These are phyloP conservation scores for Nymphaea colorata DNA, from an alignment of 164 flowering plant species.

Conservation along the genomic window DNA sequence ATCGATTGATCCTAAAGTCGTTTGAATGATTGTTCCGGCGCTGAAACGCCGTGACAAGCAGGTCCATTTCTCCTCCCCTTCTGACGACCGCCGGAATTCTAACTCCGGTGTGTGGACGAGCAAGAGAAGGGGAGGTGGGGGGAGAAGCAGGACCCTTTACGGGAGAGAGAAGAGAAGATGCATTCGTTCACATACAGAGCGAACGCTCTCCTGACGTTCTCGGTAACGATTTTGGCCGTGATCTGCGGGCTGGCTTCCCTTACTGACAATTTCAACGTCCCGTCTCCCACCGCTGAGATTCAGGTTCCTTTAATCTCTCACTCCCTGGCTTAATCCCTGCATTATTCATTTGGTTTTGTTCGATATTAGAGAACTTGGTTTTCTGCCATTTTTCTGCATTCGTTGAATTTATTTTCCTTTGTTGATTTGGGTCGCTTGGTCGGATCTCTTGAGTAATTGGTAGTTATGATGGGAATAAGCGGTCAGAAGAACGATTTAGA, in stretches of 20 bases:
- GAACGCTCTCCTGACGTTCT: constrained; percentile 65
- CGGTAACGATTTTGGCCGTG: constrained; percentile 64
- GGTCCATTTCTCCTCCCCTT: too few relatives aligned
- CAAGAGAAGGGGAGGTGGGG: not conserved
- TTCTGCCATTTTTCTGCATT: not conserved
- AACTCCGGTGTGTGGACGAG: not conserved
- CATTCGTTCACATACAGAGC: constrained; percentile 76
- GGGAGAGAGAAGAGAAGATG: constrained; percentile 24
- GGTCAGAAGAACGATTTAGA: not conserved
- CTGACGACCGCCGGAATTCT: not conserved
- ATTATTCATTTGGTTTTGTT: not conserved
- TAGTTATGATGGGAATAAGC: not conserved
- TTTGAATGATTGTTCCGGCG: too few relatives aligned
- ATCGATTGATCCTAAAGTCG: not conserved
- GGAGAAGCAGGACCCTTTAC: not conserved
- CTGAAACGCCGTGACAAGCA: too few relatives aligned
- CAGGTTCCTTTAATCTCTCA: constrained; percentile 25
- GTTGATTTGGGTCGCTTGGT: not conserved
- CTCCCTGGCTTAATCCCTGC: not conserved
- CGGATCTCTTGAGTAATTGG: not conserved
- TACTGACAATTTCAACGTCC: constrained; percentile 64
- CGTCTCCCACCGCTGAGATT: constrained; percentile 56
- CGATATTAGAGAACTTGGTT: not conserved
- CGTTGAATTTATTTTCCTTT: not conserved
- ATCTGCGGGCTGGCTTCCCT: constrained; percentile 74